phyloP scores from a whole-genome alignment of 768 basidiomycete species.

The Lentinula lateritia region DNA sequence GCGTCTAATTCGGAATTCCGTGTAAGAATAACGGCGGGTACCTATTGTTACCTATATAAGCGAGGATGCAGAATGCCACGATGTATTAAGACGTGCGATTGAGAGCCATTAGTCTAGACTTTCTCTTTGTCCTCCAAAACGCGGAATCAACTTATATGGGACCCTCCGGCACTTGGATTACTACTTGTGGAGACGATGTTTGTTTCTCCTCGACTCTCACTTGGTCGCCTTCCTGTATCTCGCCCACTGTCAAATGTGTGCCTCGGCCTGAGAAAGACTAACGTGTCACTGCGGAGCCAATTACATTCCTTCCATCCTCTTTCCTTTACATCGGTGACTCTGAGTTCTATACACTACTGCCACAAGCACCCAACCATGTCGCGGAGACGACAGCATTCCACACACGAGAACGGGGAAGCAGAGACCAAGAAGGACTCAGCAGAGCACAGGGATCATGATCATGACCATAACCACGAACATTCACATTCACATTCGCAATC shows the following conservation, averaged over 20 bases:
- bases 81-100: neutral
- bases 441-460: slow-evolving; percentile 13
- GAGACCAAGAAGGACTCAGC: neutral
- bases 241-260: neutral
- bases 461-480: slow-evolving; percentile 35
- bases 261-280: neutral
- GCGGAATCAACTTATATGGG: neutral
- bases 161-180: neutral
- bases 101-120: neutral
- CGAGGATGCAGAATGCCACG: neutral
- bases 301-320: neutral
- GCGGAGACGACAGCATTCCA: neutral
- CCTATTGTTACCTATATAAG: neutral
- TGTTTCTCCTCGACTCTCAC: slow-evolving; percentile 1
- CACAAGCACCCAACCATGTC: neutral
- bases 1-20: neutral
- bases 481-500: slow-evolving; percentile 37
- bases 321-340: neutral
- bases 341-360: neutral
- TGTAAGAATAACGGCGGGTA: neutral
- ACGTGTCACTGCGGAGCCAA: slow-evolving; percentile 1
- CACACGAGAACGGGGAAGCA: neutral
- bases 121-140: neutral
- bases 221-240: neutral
- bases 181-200: neutral